Conservation (phyloP, 441 rosid genomes). For the Pelargonium fulgidum region DNA sequence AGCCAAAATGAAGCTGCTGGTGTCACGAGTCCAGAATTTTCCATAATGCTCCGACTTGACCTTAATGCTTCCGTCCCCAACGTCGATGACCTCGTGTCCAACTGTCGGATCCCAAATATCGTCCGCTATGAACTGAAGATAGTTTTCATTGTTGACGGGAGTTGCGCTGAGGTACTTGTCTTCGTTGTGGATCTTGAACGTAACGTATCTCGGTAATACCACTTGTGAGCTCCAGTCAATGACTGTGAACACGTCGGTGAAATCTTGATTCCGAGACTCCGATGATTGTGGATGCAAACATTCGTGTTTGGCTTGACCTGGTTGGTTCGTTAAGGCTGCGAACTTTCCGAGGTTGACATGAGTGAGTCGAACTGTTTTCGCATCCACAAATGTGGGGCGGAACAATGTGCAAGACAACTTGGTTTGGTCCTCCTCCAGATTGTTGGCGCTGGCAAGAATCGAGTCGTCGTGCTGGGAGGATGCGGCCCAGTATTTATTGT, state of each 20-base stretch:
- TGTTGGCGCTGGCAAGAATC: no score
- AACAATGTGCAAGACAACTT: neutral
- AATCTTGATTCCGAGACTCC: neutral
- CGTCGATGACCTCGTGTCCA: no score
- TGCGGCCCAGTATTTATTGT: neutral
- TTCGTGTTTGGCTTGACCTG: neutral
- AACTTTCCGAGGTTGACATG: neutral
- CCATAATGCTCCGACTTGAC: no score
- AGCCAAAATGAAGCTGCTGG: no score
- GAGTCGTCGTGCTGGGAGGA: no score
- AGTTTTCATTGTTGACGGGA: no score
- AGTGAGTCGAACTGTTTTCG: neutral
- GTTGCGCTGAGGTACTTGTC: no score
- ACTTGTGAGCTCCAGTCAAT: neutral
- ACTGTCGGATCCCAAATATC: no score
- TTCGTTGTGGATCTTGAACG: no score
- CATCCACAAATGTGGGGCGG: neutral
- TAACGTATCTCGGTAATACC: neutral
- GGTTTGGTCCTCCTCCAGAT: neutral
- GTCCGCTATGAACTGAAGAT: no score
- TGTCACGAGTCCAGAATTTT: no score
- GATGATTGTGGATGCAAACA: neutral
- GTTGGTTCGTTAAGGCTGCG: neutral
- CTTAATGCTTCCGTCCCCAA: no score
- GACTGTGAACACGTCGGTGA: neutral